phyloP scores from a whole-genome alignment of 1,139 yeast genomes.

The Geotrichum klebahnii region DNA sequence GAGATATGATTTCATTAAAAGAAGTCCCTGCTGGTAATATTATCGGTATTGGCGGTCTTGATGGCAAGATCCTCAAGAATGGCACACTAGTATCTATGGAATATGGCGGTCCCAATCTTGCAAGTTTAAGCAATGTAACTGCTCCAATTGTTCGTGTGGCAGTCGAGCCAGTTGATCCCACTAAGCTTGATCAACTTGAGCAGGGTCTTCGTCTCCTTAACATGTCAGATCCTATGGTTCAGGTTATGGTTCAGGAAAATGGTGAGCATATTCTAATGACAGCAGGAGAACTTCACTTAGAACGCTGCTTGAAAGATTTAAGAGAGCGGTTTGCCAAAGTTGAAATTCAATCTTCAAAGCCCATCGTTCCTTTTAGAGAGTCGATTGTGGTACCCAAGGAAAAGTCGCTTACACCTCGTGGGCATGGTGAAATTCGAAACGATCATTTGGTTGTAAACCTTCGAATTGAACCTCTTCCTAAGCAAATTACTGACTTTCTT shows the following conservation, averaged over 20 bases:
- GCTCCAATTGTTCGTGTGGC: constrained; percentile 94
- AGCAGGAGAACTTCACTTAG: constrained; percentile 94
- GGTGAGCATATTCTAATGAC: constrained; percentile 91
- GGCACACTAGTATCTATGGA: constrained; percentile 66
- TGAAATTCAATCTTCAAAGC: constrained; percentile 81
- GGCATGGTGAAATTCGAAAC: constrained; percentile 43
- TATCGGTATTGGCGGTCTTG: constrained; percentile 91
- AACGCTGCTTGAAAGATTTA: constrained; percentile 82
- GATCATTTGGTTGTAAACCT: constrained; percentile 47
- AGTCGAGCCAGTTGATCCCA: constrained; percentile 84
- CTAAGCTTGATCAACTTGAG: constrained; percentile 69
- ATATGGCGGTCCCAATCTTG: constrained; percentile 58
- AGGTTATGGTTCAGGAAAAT: constrained; percentile 75
- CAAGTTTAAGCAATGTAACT: constrained; percentile 61
- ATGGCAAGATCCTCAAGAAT: constrained; percentile 72
- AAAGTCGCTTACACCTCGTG: constrained; percentile 32
- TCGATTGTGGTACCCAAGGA: constrained; percentile 51
- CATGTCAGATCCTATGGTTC: constrained; percentile 90
- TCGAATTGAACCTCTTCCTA: constrained; percentile 57
- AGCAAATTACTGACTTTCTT: constrained; percentile 49
- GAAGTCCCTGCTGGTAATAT: constrained; percentile 93
- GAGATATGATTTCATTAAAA: constrained; percentile 72
- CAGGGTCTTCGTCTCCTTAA: constrained; percentile 74
- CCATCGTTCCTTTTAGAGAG: constrained; percentile 92
- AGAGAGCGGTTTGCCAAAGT: constrained; percentile 89